Evolutionary conservation across 257 asterid species (phyloP), one percentile per base, ranked within the genome.

Genomic region (Leonotis leonurus): DNA sequence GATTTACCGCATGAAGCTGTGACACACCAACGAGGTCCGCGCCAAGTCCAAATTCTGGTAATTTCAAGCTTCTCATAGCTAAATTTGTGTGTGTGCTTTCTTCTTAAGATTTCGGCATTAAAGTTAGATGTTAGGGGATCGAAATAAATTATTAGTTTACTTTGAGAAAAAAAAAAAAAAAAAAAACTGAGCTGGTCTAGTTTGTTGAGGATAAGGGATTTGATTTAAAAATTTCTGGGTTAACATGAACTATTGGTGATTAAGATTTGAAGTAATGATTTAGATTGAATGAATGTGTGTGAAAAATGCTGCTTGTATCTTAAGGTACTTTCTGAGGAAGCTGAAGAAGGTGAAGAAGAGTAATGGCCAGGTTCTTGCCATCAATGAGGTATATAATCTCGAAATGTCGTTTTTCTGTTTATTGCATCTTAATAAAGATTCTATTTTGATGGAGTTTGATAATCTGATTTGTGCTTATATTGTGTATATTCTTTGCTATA

Each of bases 21-120:
- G 92, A 92, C 89, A 92, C 20, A 81, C 95, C 44, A 86, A 86
- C 56, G 95, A 86, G 78, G 95, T 86, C 73, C 95, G 92, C 43
- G 89, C 95, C 48, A 86, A 86, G 68, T 86, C 95, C 49, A 86
- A 86, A 66, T 86, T 87, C 60, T 87, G 95, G 95, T 79, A 72
- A 57, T 50, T n/a, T 54, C 26, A 5, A 27, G 11, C 16, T 29
- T n/a, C 16, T 45, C 8, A 6, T 14, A 14, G n/a, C 1, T 14
- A 37, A 10, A 41, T 41, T 0, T 1, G 45, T n/a, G 5, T 52
- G 13, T 30, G 53, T 61, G 6, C 55, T 1, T 25, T 3, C 8
- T 9, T 21, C 17, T 56, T 7, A 10, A 35, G 41, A 35, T 65
- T 29, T 12, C 16, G 4, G 32, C 7, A 21, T 33, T 35, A 6